Evolutionary conservation across 495 filamentous ascomycete species (phyloP).

Genomic region (Aspergillus asperescens): DNA sequence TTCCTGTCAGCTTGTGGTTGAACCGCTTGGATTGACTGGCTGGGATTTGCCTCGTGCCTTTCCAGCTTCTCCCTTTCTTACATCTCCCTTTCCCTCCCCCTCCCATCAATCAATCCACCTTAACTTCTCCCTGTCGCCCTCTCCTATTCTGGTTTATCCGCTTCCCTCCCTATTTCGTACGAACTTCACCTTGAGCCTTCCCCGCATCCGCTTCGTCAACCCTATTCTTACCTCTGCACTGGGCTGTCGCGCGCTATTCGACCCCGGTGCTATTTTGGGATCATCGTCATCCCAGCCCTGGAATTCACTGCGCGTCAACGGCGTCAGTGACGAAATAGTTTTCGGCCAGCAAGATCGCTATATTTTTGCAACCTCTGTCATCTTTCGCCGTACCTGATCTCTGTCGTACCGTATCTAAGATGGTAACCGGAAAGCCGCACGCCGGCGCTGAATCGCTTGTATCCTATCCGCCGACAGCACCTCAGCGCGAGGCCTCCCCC

Average conservation of each 20-base stretch:
- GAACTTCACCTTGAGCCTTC: not conserved
- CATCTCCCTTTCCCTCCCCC: slow-evolving; percentile 12
- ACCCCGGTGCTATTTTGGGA: slow-evolving; percentile 36
- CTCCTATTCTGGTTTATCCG: not conserved
- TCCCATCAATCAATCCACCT: slow-evolving; percentile 12
- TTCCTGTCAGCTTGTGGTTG: slow-evolving; percentile 14
- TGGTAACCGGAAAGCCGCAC: slow-evolving; percentile 45
- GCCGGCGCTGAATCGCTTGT: slow-evolving; percentile 34
- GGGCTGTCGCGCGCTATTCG: slow-evolving; percentile 16
- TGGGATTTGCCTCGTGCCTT: slow-evolving; percentile 6
- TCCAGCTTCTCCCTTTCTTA: slow-evolving; percentile 13
- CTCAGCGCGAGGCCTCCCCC: slow-evolving; percentile 28
- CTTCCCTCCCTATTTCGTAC: slow-evolving; percentile 3
- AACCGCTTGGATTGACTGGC: not conserved
- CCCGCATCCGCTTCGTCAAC: slow-evolving; percentile 1
- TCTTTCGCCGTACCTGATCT: slow-evolving; percentile 2
- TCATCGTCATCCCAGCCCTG: slow-evolving; percentile 29
- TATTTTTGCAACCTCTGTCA: slow-evolving; percentile 6
- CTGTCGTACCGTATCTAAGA: slow-evolving; percentile 23
- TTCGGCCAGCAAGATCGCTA: slow-evolving; percentile 9
- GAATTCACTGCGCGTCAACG: slow-evolving; percentile 30
- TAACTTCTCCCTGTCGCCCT: slow-evolving; percentile 4
- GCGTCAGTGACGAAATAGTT: slow-evolving; percentile 34
- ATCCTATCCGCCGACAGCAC: slow-evolving; percentile 29
- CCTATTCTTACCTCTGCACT: slow-evolving; percentile 12